Base-by-base conservation (phyloP, 495 filamentous ascomycete species). In the Terfezia claveryi region DNA sequence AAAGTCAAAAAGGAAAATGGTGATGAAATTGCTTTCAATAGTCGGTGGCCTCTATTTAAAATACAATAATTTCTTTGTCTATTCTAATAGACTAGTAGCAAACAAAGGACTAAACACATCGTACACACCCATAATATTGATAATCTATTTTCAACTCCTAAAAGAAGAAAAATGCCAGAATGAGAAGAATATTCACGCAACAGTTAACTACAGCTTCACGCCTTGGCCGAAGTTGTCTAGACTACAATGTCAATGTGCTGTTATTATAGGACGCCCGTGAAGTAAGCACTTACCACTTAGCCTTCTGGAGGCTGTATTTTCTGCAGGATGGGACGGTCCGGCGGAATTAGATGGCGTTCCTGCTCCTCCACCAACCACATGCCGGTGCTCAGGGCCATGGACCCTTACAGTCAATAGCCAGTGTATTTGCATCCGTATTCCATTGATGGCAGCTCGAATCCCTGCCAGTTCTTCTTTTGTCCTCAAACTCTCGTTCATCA, bases 391-490 rank as follows among this genome's bases (percentile, higher is more conserved):
- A 32, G n/a, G 0, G 23, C 23, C 50, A 51, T 51, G 76, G 56
- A 80, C 65, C 10, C 77, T 72, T 10, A 77, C 71, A 37, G 74
- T 78, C 67, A 80, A 73, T 9, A 84, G 72, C 79, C 81, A 83
- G 54, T 82, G 79, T 12, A 85, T 68, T 59, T 84, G 81, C 72
- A 80, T 75, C 38, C 79, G 72, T 41, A 83, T 72, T 27, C 71
- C 72, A 57, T 71, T 73, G 50, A 84, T 71, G 14, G 77, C 79
- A 7, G 80, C 79, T 54, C 78, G 80, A 0, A 76, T 76, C 54
- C 80, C 77, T 1, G 78, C 73, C 67, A 82, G 73, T 56, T 84
- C 80, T 59, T 84, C 81, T 55, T 81, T 78, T 51, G 74, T 71
- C 8, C 79, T 75, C 36, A 83, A 69, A 41, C 70, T 78, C 64